Conservation (phyloP, 1,284 basidiomycete species). For the Ceratobasidium papillatum region DNA sequence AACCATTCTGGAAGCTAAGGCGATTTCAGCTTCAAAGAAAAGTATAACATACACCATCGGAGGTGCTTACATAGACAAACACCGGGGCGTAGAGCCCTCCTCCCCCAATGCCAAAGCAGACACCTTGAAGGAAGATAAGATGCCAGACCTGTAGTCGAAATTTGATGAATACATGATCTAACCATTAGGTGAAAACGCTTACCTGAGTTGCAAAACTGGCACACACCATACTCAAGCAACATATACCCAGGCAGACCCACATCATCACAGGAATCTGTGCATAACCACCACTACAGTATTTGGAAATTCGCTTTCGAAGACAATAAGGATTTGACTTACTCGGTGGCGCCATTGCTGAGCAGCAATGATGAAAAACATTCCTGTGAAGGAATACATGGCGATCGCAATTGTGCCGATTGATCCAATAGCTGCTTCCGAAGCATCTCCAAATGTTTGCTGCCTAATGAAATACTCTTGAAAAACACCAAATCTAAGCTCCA, state of each 20-base stretch:
- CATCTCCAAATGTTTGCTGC: conserved; percentile 41
- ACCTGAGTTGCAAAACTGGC: conserved; percentile 41
- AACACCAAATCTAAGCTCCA: conserved; percentile 45
- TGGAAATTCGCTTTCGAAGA: no score
- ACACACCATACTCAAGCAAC: conserved; percentile 32
- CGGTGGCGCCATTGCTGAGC: conserved; percentile 33
- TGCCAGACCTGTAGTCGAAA: background rate
- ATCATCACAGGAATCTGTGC: conserved; percentile 34
- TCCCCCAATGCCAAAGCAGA: conserved; percentile 35
- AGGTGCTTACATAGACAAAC: conserved; percentile 11
- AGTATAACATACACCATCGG: background rate
- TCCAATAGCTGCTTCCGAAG: conserved; percentile 33
- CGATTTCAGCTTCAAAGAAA: no score
- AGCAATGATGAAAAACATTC: conserved; percentile 38
- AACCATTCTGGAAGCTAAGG: conserved; percentile 44
- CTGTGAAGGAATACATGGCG: conserved; percentile 33
- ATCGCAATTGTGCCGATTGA: conserved; percentile 42
- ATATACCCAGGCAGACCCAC: conserved; percentile 39
- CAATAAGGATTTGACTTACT: background rate
- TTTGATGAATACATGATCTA: no score
- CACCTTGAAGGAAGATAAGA: conserved; percentile 39
- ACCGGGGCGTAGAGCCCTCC: conserved; percentile 43
- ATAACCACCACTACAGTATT: no score
- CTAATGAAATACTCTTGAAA: conserved; percentile 49
- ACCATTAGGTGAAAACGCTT: no score